These are phyloP conservation scores for Tetradesmus obliquus DNA, from an alignment of 139 green algal genomes.

Conservation along the genomic window DNA sequence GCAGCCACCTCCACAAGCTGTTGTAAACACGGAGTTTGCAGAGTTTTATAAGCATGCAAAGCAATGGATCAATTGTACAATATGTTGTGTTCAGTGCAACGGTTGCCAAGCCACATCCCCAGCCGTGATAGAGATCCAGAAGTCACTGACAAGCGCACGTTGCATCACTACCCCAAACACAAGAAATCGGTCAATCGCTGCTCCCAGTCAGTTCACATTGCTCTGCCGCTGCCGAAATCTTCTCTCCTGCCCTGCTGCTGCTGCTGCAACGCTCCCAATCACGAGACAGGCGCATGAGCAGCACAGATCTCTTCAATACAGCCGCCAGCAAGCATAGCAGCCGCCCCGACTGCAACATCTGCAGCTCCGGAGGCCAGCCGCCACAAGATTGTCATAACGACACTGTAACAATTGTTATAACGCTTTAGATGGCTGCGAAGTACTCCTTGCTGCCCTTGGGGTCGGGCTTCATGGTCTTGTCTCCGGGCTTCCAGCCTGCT, in stretches of 20 bases:
- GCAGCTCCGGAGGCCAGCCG: no score
- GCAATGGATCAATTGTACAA: no score
- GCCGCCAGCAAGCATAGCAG: neutral
- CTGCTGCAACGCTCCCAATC: neutral
- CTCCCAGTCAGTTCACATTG: neutral
- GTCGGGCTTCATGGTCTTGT: conserved; percentile 90
- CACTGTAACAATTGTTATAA: neutral
- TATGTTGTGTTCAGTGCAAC: no score
- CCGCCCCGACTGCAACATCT: no score
- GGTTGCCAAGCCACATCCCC: no score
- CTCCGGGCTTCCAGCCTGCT: conserved; percentile 70
- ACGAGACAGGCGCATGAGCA: neutral
- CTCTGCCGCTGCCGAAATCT: neutral
- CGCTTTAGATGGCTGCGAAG: conserved; percentile 39
- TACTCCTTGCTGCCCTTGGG: conserved; percentile 65
- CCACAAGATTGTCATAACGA: neutral
- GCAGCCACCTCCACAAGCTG: no score
- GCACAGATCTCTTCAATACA: neutral
- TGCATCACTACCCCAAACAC: neutral
- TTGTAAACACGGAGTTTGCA: no score
- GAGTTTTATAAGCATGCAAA: no score
- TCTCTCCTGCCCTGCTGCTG: neutral
- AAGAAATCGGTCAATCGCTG: neutral
- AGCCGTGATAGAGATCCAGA: no score
- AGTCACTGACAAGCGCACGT: neutral